These are phyloP conservation scores for Sedum album DNA, from an alignment of 164 flowering plant genomes.

Conservation along the genomic window DNA sequence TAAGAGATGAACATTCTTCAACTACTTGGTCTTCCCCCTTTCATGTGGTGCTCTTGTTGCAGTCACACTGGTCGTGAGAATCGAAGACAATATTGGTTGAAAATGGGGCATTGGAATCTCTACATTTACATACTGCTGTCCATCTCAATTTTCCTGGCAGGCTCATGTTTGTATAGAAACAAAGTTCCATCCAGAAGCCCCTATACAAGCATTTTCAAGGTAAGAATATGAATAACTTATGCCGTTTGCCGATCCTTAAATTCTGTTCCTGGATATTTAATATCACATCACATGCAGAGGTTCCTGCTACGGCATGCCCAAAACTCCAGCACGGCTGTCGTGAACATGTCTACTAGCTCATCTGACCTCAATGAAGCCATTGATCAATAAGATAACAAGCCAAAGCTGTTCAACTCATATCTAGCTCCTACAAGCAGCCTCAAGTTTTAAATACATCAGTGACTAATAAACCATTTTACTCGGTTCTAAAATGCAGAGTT, in stretches of 20 bases:
- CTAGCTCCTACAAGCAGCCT: constrained; percentile 25
- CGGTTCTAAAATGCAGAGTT: constrained; percentile 32
- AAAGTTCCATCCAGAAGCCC: constrained; percentile 59
- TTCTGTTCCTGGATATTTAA: not conserved
- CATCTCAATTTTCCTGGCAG: constrained; percentile 32
- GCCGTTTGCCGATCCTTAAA: not conserved
- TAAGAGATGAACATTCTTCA: constrained; percentile 56
- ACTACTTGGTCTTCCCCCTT: constrained; percentile 51
- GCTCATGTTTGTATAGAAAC: constrained; percentile 35
- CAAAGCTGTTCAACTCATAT: not conserved
- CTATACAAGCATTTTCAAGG: constrained; percentile 50
- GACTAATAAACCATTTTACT: constrained; percentile 21
- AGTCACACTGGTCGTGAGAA: constrained; percentile 51
- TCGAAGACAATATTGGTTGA: constrained; percentile 63
- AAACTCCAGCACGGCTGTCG: constrained; percentile 26
- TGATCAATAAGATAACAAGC: constrained; percentile 11
- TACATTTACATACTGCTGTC: constrained; percentile 34
- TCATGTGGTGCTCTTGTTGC: constrained; percentile 47
- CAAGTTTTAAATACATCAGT: constrained; percentile 51
- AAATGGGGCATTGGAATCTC: constrained; percentile 50
- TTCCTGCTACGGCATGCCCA: constrained; percentile 32
- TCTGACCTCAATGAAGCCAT: constrained; percentile 6
- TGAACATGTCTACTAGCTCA: constrained; percentile 27
- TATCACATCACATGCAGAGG: constrained; percentile 25
- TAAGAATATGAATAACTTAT: not conserved